Evolutionary conservation across 2,329 filamentous ascomycete species (phyloP).

Genomic region (Ophiostoma perfectum): DNA sequence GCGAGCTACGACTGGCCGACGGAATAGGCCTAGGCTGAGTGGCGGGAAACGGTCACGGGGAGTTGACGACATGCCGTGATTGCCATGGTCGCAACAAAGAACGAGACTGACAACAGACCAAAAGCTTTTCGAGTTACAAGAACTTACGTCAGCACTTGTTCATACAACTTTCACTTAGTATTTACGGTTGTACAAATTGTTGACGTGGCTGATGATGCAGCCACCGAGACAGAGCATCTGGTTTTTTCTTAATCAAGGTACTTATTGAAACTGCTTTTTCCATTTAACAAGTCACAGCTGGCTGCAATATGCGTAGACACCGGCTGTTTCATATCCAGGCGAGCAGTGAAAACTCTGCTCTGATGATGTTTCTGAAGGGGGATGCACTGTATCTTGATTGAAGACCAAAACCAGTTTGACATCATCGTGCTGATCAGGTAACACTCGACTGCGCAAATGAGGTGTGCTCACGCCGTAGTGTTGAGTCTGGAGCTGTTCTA

Average conservation of each 20-base stretch:
- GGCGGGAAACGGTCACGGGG: constrained; percentile 6
- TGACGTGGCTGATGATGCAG: no score
- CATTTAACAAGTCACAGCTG: not conserved
- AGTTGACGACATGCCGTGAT: not conserved
- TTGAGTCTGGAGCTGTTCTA: not conserved
- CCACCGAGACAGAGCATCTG: no score
- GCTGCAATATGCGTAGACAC: not conserved
- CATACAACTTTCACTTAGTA: no score
- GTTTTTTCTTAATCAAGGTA: no score
- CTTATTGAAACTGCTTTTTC: no score
- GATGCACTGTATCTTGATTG: not conserved
- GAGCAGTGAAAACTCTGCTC: not conserved
- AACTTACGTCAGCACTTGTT: no score
- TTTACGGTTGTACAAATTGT: no score
- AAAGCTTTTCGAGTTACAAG: no score
- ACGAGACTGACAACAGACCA: not conserved
- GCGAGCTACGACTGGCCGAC: not conserved
- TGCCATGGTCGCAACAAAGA: not conserved
- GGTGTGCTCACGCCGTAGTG: not conserved
- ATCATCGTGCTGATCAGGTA: not conserved
- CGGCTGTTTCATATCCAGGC: constrained; percentile 8
- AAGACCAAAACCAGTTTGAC: not conserved
- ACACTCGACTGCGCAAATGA: not conserved
- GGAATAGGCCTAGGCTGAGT: not conserved
- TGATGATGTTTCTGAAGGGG: not conserved